Evolutionary conservation across 805 yeast species (phyloP), one percentile per base, ranked within the genome.

Genomic region (Cyberlindnera subsufficiens): DNA sequence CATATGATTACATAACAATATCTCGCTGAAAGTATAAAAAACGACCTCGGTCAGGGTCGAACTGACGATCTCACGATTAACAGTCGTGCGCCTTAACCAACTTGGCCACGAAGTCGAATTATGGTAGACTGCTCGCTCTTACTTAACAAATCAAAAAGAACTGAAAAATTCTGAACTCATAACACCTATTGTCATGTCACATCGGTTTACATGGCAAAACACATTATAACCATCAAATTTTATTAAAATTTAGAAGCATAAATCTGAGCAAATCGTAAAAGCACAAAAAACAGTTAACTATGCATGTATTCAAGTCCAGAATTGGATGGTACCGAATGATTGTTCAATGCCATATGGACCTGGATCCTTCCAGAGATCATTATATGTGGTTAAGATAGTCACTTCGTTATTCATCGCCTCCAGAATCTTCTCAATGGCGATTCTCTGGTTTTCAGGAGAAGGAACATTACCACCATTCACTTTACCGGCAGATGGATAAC

Each of bases 331-430:
- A 56, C 97, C 97, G 55, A 90, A 90, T 40, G 78, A 79, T 66
- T 87, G 96, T 66, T 90, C 97, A 58, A 90, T 80, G 49, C 82
- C 85, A 61, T 86, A 83, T 3, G 73, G 70, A 45, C 97, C 96
- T 19, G 96, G 89, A 10, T 58, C 55, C 61, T 90, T 90, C 97
- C 97, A 90, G 64, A 65, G 71, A 63, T 90, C 97, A 56, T 90
- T 69, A 64, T 66, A 88, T n/a, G 89, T 80, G 17, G 95, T 78
- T 56, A 90, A 71, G 45, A 90, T 74, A 4, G 90, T 82, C 39
- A 78, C 77, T 37, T 81, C 78, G 30, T 76, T 68, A 34, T 80
- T 77, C 38, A 81, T 64, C 22, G 67, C 74, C 19, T 75, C 68
- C 42, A 89, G 64, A 40, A 90, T 81, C 15, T 77, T 63, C 45